Evolutionary conservation across 495 filamentous ascomycete species (phyloP).

Genomic region (Tuber indicum): DNA sequence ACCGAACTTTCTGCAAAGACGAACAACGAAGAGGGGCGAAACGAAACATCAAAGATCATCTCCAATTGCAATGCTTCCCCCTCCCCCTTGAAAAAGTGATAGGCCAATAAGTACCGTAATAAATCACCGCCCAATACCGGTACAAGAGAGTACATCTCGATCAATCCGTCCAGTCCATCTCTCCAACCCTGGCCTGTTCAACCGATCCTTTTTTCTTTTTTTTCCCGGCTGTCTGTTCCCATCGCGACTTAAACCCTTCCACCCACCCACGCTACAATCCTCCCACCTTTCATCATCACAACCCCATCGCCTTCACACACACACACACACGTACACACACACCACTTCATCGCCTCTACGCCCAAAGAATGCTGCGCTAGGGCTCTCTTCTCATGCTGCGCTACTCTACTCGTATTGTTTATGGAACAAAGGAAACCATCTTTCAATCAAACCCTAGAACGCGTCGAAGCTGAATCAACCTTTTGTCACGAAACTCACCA

Average conservation of each 20-base stretch:
- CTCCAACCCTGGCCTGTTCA: not conserved
- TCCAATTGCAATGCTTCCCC: not conserved
- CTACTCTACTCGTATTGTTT: too few species aligned
- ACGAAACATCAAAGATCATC: not conserved
- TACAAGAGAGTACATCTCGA: not conserved
- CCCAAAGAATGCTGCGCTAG: not conserved
- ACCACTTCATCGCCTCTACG: not conserved
- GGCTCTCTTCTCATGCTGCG: not conserved
- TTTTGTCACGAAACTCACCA: not conserved
- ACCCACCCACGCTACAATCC: not conserved
- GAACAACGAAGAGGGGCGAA: not conserved
- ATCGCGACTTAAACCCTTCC: constrained; percentile 1
- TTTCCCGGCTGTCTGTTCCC: not conserved
- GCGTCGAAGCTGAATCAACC: constrained; percentile 7
- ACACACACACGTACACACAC: not conserved
- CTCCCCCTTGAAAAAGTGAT: not conserved
- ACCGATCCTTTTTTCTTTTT: not conserved
- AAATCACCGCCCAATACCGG: not conserved
- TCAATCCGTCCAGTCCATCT: constrained; percentile 2
- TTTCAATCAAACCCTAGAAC: constrained; percentile 4
- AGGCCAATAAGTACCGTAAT: too few species aligned
- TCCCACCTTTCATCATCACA: not conserved
- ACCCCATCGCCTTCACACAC: constrained; percentile 1
- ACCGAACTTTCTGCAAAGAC: not conserved
- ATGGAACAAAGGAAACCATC: not conserved